Conservation (phyloP, 805 yeast genomes). For the Yarrowia sp. region DNA sequence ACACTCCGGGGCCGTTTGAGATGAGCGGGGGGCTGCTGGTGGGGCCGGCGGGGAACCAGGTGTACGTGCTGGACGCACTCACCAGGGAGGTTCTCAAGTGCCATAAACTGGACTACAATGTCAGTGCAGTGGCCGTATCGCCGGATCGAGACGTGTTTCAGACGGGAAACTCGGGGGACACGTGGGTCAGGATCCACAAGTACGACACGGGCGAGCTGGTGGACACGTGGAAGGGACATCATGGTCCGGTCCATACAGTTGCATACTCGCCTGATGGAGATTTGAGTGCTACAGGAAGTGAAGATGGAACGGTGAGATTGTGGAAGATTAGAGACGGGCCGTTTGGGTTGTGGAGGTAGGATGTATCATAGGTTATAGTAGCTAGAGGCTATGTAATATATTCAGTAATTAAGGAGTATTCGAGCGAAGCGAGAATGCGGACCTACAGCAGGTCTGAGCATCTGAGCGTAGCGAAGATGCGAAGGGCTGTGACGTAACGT, state of each 20-base stretch:
- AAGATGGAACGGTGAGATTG: conserved; percentile 94
- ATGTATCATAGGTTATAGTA: too few species aligned
- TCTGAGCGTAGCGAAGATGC: too few species aligned
- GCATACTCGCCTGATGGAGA: conserved; percentile 80
- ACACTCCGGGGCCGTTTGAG: conserved; percentile 24
- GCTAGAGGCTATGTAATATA: too few species aligned
- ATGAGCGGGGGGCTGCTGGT: conserved; percentile 32
- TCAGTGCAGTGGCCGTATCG: conserved; percentile 35
- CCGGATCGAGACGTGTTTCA: conserved; percentile 31
- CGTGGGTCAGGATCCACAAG: conserved; percentile 39
- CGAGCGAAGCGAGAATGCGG: too few species aligned
- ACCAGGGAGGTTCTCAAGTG: conserved; percentile 31
- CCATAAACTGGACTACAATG: conserved; percentile 33
- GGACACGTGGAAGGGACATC: conserved; percentile 90
- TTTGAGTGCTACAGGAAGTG: conserved; percentile 85
- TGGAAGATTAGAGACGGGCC: conserved; percentile 63
- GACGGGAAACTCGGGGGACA: conserved; percentile 37
- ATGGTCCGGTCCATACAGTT: conserved; percentile 88
- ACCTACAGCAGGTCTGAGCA: too few species aligned
- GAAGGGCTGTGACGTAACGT: too few species aligned
- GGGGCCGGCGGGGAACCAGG: conserved; percentile 33
- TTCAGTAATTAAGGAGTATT: too few species aligned
- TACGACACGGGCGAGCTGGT: conserved; percentile 75
- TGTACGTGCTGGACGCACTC: conserved; percentile 31
- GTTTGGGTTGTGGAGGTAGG: conserved; percentile 38